Conservation (phyloP, 495 filamentous ascomycete species). For the Aspergillus funiculosus region DNA sequence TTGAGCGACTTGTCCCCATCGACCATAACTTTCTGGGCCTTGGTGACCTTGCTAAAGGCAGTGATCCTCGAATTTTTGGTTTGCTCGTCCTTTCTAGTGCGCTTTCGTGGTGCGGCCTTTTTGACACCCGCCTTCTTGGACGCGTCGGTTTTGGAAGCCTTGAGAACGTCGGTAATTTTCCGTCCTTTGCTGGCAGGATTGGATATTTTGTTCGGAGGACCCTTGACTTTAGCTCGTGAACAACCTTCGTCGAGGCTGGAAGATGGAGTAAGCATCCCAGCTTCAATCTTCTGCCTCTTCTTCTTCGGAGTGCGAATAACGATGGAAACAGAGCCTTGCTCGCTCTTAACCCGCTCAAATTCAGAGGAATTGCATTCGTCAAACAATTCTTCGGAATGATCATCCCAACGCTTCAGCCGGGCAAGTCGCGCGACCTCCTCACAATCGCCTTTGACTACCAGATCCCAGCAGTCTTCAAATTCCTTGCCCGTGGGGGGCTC, state of each 20-base stretch:
- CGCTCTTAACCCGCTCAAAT: conserved; percentile 33
- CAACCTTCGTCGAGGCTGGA: conserved; percentile 42
- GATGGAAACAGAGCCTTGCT: conserved; percentile 31
- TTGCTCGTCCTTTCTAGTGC: conserved; percentile 21
- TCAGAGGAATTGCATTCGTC: conserved; percentile 39
- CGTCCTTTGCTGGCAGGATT: conserved; percentile 31
- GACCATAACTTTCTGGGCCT: conserved; percentile 22
- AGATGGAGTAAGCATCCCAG: conserved; percentile 60
- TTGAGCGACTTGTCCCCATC: conserved; percentile 21
- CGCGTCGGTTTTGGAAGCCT: conserved; percentile 22
- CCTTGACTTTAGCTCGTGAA: conserved; percentile 21
- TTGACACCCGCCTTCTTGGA: conserved; percentile 22
- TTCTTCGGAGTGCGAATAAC: conserved; percentile 41
- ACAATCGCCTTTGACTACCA: conserved; percentile 79
- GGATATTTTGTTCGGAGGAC: conserved; percentile 14
- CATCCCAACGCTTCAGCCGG: conserved; percentile 71
- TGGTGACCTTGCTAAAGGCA: conserved; percentile 37
- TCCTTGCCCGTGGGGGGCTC: conserved; percentile 77
- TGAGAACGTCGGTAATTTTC: conserved; percentile 29
- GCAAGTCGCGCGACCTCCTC: conserved; percentile 79
- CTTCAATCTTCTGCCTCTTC: conserved; percentile 28
- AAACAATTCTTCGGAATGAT: conserved; percentile 44
- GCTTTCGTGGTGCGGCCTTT: conserved; percentile 19
- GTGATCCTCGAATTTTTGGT: conserved; percentile 33
- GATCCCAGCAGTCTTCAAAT: conserved; percentile 85